Base-by-base conservation (phyloP, 2,329 filamentous ascomycete species). In the Trichoderma polysporum region DNA sequence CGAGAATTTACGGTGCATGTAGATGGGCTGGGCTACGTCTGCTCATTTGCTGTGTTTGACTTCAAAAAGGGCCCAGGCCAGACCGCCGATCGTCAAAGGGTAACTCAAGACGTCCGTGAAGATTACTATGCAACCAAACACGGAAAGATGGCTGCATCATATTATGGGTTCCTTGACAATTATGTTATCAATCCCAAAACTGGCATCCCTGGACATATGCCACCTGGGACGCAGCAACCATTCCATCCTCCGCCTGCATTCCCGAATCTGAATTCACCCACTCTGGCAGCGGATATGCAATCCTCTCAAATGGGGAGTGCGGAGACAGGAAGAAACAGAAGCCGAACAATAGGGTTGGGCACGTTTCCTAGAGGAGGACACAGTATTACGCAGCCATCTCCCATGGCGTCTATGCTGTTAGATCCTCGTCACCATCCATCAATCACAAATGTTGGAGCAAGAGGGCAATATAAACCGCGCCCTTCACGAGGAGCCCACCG, bases 1-100 rank as follows among this genome's bases (percentile, higher is more conserved):
- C 90, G 95, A 45, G 95, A 99, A 76, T 97, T 98, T 72, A 98
- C 95, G 0, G 89, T 99, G 25, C 94, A 99, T 72, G 94, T 99
- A 17, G 95, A 99, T 74, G 95, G 95, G 0, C 85, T 99, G 39
- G 95, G 95, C 25, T 94, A 97, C 71, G 93, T 98, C 12, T 99
- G 95, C 78, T 97, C 94, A 1, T 98, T 97, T 79, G 95, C 95
- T 3, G 93, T 97, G 39, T 99, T 99, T 74, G 92, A 97, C 70
- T 98, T 98, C 80, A 94, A 97, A 78, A 94, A 93, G 76, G 91
- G 90, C 27, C 84, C 90, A 25, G 81, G 80, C 15, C 80, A 81
- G 29, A 76, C 76, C 4, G 80, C 76, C 4, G 80, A 77, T 60
- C 78, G 78, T 17, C 76, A 76, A 41, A 79, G 68, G 68, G 76